Base-by-base conservation (phyloP, 2,329 filamentous ascomycete species). In the Colletotrichum sp. region DNA sequence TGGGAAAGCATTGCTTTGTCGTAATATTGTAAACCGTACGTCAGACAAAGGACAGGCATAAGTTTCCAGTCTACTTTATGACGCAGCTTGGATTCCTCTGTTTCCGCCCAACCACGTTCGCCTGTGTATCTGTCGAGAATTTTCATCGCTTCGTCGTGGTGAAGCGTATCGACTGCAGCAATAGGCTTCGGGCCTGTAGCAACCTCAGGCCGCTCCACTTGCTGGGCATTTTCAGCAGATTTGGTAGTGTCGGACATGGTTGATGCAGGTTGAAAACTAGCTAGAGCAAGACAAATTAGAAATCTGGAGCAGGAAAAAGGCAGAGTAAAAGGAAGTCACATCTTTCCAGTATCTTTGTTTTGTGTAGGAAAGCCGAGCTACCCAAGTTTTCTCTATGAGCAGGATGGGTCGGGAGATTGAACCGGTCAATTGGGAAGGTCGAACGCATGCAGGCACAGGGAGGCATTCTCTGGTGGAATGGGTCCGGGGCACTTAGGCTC, bases 21-120 rank as follows among this genome's bases (percentile, higher is more conserved):
- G 64, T 82, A 83, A 67, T 81, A 83, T 69, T 84, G 82, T 8
- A 83, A 65, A 2, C 81, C 81, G 67, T 83, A 83, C 3, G 82
- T 83, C 30, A 80, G 78, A 49, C 80, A 81, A 16, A 82, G 77
- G 18, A 90, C 83, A 1, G 88, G 86, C 82, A 89, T 84, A 1
- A 89, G 80, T 32, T 82, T 82, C 78, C 83, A 83, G 78, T 89
- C 87, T 44, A 88, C 83, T 73, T 85, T 87, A 28, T 83, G 82
- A 6, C 84, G 79, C 7, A 89, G 78, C 52, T 80, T 85, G 65
- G 85, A 86, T 78, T 88, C 86, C 75, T 88, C 87, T 13, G 81
- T 78, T 0, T 83, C 80, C 0, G 84, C 85, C 88, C 88, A 90
- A 4, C 77, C 79, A 67, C 82, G 78, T 9, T 87, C 85, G 6